These are phyloP conservation scores for Aurinia saxatilis DNA, from an alignment of 345 rosid species.

Conservation along the genomic window DNA sequence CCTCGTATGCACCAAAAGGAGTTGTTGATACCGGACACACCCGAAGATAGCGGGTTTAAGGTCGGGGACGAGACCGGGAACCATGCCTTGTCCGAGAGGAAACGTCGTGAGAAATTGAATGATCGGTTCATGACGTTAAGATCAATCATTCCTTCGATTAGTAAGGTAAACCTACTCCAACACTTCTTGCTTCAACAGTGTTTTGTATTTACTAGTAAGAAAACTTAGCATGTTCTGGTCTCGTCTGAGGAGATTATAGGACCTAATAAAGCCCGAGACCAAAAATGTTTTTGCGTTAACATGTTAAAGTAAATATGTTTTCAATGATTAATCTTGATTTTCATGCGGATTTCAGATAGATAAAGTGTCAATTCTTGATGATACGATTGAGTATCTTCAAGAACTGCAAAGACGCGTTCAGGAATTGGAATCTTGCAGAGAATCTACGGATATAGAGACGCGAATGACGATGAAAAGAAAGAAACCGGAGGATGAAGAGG, in stretches of 20 bases:
- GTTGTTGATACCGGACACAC: conserved; percentile 27
- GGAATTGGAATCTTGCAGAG: conserved; percentile 50
- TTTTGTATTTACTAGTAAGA: not conserved
- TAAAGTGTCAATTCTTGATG: conserved; percentile 69
- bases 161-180: conserved; percentile 47
- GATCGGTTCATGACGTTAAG: conserved; percentile 51
- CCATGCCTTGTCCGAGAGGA: conserved; percentile 43
- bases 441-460: conserved; percentile 28
- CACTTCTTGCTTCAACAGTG: not conserved
- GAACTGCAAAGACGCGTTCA: conserved; percentile 61
- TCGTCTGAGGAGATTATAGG: not conserved
- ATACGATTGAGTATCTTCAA: conserved; percentile 63
- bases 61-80: conserved; percentile 39
- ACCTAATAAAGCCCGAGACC: too few relatives aligned
- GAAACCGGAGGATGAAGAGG: conserved; percentile 42
- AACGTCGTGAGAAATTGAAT: conserved; percentile 43
- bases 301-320: not conserved
- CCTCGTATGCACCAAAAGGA: conserved; percentile 47
- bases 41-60: conserved; percentile 30
- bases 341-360: conserved; percentile 44
- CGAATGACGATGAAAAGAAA: conserved; percentile 27
- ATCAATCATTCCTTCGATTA: conserved; percentile 63
- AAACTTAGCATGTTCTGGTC: too few relatives aligned
- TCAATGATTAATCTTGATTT: not conserved
- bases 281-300: not conserved